Conservation (phyloP, 345 rosid species). For the Eucalyptus sp. region DNA sequence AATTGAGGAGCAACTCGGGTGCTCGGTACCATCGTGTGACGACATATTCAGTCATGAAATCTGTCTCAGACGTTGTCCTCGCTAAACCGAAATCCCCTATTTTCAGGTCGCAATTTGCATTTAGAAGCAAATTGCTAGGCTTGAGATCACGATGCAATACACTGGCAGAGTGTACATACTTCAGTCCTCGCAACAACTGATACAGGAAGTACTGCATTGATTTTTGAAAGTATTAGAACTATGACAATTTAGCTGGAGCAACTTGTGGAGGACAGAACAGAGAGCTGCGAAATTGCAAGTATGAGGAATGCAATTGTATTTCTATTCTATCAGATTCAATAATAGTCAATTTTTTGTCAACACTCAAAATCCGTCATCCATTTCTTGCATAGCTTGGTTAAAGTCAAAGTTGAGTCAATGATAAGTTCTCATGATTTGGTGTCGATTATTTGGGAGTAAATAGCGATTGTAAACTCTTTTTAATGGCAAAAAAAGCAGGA, state of each 20-base stretch:
- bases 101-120: slow-evolving; percentile 71
- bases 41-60: slow-evolving; percentile 81
- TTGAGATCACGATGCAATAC: slow-evolving; percentile 79
- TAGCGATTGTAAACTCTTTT: not conserved
- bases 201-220: slow-evolving; percentile 61
- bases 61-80: slow-evolving; percentile 72
- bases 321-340: not conserved
- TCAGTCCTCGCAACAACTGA: slow-evolving; percentile 66
- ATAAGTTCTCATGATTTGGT: not conserved
- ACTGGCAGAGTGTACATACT: slow-evolving; percentile 64
- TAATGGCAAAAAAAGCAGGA: not conserved
- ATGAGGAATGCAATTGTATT: not conserved
- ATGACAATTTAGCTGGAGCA: not conserved
- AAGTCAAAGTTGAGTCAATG: not conserved
- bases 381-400: not conserved
- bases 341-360: not conserved
- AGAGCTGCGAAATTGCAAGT: not conserved
- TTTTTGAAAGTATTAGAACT: not conserved
- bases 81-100: slow-evolving; percentile 80
- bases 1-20: slow-evolving; percentile 69
- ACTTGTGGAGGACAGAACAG: not conserved
- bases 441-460: not conserved
- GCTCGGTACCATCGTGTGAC: slow-evolving; percentile 83
- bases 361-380: not conserved
- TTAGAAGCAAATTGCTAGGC: slow-evolving; percentile 71